Evolutionary conservation across 2,329 filamentous ascomycete genomes (phyloP).

Genomic region (Fusarium avenaceum): DNA sequence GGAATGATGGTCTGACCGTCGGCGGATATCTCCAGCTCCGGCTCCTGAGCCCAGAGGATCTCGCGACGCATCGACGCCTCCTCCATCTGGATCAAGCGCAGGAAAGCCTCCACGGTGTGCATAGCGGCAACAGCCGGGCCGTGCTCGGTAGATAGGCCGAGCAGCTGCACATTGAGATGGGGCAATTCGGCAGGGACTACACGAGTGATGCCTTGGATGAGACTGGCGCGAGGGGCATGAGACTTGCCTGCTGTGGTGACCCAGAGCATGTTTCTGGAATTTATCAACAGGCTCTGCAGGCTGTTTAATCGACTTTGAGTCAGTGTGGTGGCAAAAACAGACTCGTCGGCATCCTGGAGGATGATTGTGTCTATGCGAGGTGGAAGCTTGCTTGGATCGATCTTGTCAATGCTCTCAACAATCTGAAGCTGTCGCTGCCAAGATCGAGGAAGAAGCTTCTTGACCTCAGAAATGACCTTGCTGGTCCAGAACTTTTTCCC

Average conservation of each 20-base stretch:
- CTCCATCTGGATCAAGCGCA: not conserved
- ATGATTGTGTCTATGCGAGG: constrained; percentile 1
- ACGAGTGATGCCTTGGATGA: constrained; percentile 4
- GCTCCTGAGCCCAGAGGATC: constrained; percentile 1
- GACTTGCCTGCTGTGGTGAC: not conserved
- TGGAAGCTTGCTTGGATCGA: not conserved
- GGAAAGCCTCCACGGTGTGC: not conserved
- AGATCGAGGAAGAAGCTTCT: not conserved
- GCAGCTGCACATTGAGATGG: not conserved
- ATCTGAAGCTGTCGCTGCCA: not conserved
- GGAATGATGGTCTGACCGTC: not conserved
- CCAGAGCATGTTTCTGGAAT: not conserved
- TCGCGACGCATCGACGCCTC: not conserved
- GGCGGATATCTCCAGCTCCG: not conserved
- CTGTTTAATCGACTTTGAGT: not conserved
- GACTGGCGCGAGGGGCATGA: not conserved
- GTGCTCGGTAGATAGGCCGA: not conserved
- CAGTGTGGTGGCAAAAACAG: not conserved
- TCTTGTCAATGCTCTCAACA: not conserved
- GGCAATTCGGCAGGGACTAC: constrained; percentile 3
- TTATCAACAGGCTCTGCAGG: not conserved
- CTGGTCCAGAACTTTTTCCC: constrained; percentile 5
- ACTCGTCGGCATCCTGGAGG: constrained; percentile 3
- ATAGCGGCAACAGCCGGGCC: not conserved
- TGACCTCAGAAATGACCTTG: not conserved